phyloP scores from a whole-genome alignment of 139 green algal species.

The Chlorella sp. region DNA sequence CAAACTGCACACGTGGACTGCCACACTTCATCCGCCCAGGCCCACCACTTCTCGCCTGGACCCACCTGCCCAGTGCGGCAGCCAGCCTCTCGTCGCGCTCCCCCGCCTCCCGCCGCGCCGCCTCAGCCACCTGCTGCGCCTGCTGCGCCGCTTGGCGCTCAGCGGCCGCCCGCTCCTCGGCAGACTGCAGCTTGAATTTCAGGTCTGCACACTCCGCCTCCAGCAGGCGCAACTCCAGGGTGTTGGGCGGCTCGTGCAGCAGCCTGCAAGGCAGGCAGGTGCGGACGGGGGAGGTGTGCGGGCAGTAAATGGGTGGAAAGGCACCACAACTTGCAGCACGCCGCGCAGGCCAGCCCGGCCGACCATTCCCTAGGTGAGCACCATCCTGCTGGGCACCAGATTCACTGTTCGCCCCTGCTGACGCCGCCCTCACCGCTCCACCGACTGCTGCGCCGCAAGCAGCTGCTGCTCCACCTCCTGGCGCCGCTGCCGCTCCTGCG shows the following conservation, averaged over 20 bases:
- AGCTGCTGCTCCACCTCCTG: conserved; percentile 15
- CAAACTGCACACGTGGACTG: too few species aligned
- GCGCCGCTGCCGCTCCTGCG: neutral
- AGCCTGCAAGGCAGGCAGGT: neutral
- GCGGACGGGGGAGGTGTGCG: neutral
- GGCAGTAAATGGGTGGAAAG: neutral
- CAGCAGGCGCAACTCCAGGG: conserved; percentile 35
- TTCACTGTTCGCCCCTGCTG: neutral
- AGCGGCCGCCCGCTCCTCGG: neutral
- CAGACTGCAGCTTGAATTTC: conserved; percentile 20
- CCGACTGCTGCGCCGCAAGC: neutral
- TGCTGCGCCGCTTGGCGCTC: neutral
- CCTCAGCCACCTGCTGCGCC: neutral
- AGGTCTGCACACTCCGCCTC: conserved; percentile 29
- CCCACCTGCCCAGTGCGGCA: conserved; percentile 13
- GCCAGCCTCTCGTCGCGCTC: neutral
- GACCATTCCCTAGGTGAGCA: too few species aligned
- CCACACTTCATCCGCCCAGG: neutral
- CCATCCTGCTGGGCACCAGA: neutral
- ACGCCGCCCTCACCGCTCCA: conserved; percentile 3
- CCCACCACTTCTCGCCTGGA: neutral
- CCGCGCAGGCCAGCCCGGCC: too few species aligned
- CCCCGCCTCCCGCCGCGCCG: neutral
- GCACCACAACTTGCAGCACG: neutral
- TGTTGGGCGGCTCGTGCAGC: neutral